These are phyloP conservation scores for Tetrahymena malaccensis DNA, from an alignment of 73 alveolate genomes.

Conservation along the genomic window DNA sequence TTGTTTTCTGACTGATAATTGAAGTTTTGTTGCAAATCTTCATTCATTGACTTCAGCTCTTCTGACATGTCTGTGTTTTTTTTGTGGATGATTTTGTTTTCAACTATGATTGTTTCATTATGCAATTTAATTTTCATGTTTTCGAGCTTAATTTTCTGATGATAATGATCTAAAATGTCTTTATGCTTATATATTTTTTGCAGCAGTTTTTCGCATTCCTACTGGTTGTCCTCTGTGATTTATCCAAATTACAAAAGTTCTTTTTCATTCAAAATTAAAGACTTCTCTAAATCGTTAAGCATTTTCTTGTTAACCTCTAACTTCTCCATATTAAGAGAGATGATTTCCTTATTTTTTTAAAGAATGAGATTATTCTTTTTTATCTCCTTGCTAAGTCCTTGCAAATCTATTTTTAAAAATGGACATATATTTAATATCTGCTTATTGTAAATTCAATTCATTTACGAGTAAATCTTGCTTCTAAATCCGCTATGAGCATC, in stretches of 20 bases:
- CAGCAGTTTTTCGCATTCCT: not conserved
- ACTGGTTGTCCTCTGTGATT: not conserved
- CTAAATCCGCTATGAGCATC: not conserved
- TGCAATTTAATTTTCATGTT: not conserved
- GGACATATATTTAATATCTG: not conserved
- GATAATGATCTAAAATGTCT: not conserved
- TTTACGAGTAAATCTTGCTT: not conserved
- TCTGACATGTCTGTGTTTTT: not conserved
- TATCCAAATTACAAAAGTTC: not conserved
- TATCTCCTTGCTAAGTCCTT: not conserved
- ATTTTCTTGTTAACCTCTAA: not conserved
- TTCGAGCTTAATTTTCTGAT: not conserved
- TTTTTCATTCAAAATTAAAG: not conserved
- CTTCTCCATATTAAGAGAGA: not conserved
- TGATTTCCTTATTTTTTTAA: not conserved
- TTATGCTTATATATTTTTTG: not conserved
- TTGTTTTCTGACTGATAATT: not conserved
- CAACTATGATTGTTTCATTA: not conserved
- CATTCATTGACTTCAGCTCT: not conserved
- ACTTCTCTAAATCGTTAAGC: not conserved
- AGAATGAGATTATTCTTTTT: not conserved
- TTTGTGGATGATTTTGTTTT: not conserved
- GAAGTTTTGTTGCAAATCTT: not conserved
- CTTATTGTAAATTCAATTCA: not conserved
- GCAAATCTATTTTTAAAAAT: not conserved